Evolutionary conservation across 192 early-diverging fungal species (phyloP), one percentile per base, ranked within the genome.

Genomic region (Jimgerdemannia lactiflua): DNA sequence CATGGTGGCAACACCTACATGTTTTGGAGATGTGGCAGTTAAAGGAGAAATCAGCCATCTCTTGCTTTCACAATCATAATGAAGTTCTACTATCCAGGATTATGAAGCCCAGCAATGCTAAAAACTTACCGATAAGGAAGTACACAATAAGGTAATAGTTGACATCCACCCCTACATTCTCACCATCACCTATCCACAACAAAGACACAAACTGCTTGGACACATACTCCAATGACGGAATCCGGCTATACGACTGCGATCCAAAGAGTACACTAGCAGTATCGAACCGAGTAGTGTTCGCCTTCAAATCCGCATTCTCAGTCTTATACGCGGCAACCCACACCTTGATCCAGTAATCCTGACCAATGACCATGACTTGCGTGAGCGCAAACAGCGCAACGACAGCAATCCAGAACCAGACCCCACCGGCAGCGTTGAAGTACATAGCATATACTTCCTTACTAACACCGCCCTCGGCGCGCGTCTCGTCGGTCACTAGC

Each of bases 401-500:
- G 20, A 91, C 18, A 39, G 86, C 40, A 54, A 89, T 72, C 93
- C 92, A 95, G 81, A 87, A 89, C 68, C 80, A 74, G 69, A 74
- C 80, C n/a, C 88, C 81, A 39, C 93, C 93, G 40, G 92, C 90
- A 40, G 91, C 91, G 19, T 79, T 72, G 71, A 93, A 82, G 77
- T 98, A 99, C 17, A 86, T 83, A 29, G 91, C 78, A 88, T 96
- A 99, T 14, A 98, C 91, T 4, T 78, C 70, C n/a, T 81, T 86
- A 41, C 86, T 82, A 69, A 99, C 97, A 69, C 88, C 85, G 0
- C 98, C 98, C 8, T 89, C 87, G 10, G 90, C 92, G 69, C 90
- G 88, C 78, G 94, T 92, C 79, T 99, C 98, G 8, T 94, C 93
- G 64, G 90, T 80, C 63, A 95, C 94, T 43, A 98, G 82, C 74